Evolutionary conservation across 768 basidiomycete species (phyloP).

Genomic region (Phlegmacium glaucopus): DNA sequence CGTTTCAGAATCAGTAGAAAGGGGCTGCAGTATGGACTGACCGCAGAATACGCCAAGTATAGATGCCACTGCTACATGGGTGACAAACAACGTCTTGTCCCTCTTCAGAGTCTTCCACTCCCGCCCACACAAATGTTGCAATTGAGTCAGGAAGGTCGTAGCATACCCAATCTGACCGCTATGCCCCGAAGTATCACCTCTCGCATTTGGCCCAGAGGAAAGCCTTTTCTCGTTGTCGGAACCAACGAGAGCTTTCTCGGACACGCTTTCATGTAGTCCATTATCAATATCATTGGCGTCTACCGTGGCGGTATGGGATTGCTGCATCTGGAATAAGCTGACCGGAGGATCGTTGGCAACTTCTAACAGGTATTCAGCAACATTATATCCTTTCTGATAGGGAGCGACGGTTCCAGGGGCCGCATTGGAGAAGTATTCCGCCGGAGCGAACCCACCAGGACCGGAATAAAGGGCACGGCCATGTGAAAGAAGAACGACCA

Average conservation of each 20-base stretch:
- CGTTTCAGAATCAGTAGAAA: not conserved
- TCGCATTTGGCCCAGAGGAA: not conserved
- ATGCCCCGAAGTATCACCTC: not conserved
- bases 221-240: not conserved
- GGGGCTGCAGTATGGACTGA: conserved; percentile 24
- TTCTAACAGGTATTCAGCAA: conserved; percentile 90
- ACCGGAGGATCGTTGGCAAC: conserved; percentile 69
- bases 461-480: conserved; percentile 82
- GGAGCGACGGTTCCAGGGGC: conserved; percentile 38
- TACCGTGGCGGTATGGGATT: not conserved
- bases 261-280: not conserved
- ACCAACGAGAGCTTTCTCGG: not conserved
- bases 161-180: conserved; percentile 41
- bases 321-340: conserved; percentile 36
- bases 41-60: conserved; percentile 86
- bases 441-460: conserved; percentile 67
- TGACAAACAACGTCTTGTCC: conserved; percentile 79
- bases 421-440: conserved; percentile 55
- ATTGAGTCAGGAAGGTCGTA: conserved; percentile 85
- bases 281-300: not conserved
- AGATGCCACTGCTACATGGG: conserved; percentile 68
- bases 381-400: conserved; percentile 82
- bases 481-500: conserved; percentile 71
- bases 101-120: conserved; percentile 84
- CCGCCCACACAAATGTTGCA: conserved; percentile 75